phyloP scores from a whole-genome alignment of 306 rosid genomes.

The Casuarina glauca region DNA sequence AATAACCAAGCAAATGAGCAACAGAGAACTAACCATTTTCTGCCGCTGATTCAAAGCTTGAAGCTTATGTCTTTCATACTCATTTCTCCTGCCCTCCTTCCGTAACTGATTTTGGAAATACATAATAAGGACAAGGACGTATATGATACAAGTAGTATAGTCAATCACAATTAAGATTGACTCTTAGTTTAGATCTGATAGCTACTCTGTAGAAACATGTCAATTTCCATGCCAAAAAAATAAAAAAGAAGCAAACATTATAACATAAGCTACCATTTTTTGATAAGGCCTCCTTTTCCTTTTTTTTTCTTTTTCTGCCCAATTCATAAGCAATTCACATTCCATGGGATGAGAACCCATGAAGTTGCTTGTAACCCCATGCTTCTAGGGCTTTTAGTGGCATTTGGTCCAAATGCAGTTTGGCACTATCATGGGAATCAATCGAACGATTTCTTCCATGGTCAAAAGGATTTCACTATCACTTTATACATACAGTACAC shows the following conservation, averaged over 20 bases:
- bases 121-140: slow-evolving; percentile 28
- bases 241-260: not conserved
- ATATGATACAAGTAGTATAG: slow-evolving; percentile 6
- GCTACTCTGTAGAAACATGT: slow-evolving; percentile 10
- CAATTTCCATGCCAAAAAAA: not conserved
- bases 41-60: slow-evolving; percentile 99
- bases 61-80: slow-evolving; percentile 98
- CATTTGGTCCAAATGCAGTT: not conserved
- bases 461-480: not conserved
- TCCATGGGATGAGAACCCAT: not conserved
- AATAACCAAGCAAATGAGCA: slow-evolving; percentile 23
- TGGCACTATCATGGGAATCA: not conserved
- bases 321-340: not conserved
- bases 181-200: not conserved
- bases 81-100: slow-evolving; percentile 98
- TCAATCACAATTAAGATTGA: slow-evolving; percentile 15
- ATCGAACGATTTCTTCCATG: not conserved
- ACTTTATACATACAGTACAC: not conserved
- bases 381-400: not conserved
- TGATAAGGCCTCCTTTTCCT: not conserved
- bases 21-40: slow-evolving; percentile 67
- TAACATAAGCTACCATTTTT: not conserved
- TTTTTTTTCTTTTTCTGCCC: not conserved
- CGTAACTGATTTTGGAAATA: slow-evolving; percentile 55
- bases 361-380: not conserved